These are phyloP conservation scores for Diaporthe sp. DNA, from an alignment of 2,329 filamentous ascomycete genomes.

Conservation along the genomic window DNA sequence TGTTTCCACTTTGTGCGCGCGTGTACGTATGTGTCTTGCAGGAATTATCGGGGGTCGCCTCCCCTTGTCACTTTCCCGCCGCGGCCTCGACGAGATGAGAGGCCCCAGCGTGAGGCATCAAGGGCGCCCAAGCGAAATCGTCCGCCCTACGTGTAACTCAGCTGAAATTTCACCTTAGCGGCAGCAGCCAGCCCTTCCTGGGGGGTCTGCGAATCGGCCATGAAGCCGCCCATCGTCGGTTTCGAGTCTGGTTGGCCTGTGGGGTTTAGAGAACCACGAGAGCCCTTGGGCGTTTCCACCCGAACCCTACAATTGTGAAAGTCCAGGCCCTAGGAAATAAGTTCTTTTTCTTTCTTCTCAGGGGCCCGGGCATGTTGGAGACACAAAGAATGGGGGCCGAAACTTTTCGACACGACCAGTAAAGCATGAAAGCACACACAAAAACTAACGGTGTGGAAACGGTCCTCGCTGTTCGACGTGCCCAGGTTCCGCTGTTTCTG, in stretches of 20 bases:
- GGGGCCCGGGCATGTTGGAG: neutral
- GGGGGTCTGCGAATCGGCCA: slow-evolving; percentile 5
- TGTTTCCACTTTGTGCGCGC: neutral
- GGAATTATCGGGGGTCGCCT: slow-evolving; percentile 17
- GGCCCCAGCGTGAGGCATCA: slow-evolving; percentile 14
- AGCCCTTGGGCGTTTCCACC: slow-evolving; percentile 19
- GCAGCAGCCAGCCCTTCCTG: neutral
- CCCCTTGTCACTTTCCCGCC: slow-evolving; percentile 17
- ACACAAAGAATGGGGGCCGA: slow-evolving; percentile 13
- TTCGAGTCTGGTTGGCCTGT: slow-evolving; percentile 28
- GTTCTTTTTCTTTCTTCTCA: neutral
- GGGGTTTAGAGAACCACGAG: slow-evolving; percentile 26
- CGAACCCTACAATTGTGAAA: neutral
- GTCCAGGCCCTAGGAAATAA: slow-evolving; percentile 16
- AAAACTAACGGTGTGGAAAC: slow-evolving; percentile 34
- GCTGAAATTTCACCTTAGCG: slow-evolving; percentile 23
- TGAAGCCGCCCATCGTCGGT: slow-evolving; percentile 4
- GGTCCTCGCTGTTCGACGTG: neutral
- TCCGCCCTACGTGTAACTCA: slow-evolving; percentile 21
- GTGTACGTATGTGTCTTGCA: neutral
- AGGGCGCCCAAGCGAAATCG: slow-evolving; percentile 30
- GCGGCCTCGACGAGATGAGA: slow-evolving; percentile 26
- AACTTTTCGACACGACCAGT: slow-evolving; percentile 4
- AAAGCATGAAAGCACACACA: too few relatives aligned
- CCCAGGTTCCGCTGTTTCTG: neutral